Evolutionary conservation across 441 rosid species (phyloP), one percentile per base, ranked within the genome.

Genomic region (Populus hybrid): DNA sequence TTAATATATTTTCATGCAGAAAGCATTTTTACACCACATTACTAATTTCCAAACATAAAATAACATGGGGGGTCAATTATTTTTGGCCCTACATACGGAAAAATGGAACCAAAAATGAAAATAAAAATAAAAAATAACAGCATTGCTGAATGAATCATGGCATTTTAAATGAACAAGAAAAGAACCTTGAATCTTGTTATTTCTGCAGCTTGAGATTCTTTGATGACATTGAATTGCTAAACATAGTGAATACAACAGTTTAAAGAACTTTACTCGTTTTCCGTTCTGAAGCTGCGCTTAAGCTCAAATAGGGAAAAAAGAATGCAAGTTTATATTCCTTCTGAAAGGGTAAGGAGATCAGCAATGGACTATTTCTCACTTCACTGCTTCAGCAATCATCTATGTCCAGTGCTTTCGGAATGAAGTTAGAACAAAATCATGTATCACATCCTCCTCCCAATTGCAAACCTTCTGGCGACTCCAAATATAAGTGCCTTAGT

Each of bases 401-500:
- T 28, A 71, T 46, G 20, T 64, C 72, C 35, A 80, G 54, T 57
- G 69, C 59, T 70, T 30, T 67, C 8, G 2, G 38, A 63, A 68
- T 30, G 68, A 72, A 32, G 77, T 21, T 7, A 59, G 70, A 35
- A 63, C 7, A 46, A 69, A 76, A 77, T 24, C n/a, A 10, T 16
- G 18, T 3, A 54, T 89, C 86, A 90, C 83, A 90, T 83, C 87
- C 95, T 89, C 83, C 87, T 91, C 50, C 97, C 91, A 73, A 86
- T 91, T 18, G 93, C 91, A 81, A 94, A 91, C 83, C 92, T 89
- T 79, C 97, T 85, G 28, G 95, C 95, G 59, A 92, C 91, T 30
- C 98, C 95, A 32, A 94, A 90, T 72, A 94, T 88, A 40, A 85
- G 88, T 0, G 95, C 97, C 85, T 92, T 94, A 10, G 95, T 91